These are phyloP conservation scores for Lasiodiplodia gonubiensis DNA, from an alignment of 2,329 filamentous ascomycete species.

Conservation along the genomic window DNA sequence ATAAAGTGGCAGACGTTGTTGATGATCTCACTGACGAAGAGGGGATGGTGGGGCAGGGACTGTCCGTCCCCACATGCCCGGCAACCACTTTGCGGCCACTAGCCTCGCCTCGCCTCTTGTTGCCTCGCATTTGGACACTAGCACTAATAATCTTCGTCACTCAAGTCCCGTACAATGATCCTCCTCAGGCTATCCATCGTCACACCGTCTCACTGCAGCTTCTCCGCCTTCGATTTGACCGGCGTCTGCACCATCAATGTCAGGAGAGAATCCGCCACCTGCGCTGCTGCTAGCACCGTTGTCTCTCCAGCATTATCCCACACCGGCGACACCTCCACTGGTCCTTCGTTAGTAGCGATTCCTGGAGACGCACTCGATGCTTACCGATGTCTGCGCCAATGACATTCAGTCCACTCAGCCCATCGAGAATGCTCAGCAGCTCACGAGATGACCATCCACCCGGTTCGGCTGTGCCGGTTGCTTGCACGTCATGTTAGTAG, in stretches of 20 bases:
- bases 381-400: conserved; percentile 63
- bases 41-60: conserved; percentile 12
- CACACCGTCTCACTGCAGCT: conserved; percentile 17
- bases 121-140: neutral
- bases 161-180: neutral
- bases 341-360: neutral
- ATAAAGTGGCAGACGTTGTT: conserved; percentile 12
- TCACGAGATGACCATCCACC: conserved; percentile 68
- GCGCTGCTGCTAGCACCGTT: conserved; percentile 61
- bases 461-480: conserved; percentile 65
- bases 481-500: conserved; percentile 36
- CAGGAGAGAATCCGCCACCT: conserved; percentile 59
- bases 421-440: conserved; percentile 63
- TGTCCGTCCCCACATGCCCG: neutral
- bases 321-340: conserved; percentile 66
- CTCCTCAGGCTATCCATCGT: neutral
- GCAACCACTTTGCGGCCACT: neutral
- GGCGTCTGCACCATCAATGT: conserved; percentile 54
- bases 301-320: conserved; percentile 67
- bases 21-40: conserved; percentile 11
- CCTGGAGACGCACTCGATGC: conserved; percentile 31
- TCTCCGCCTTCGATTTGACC: conserved; percentile 34
- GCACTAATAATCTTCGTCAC: neutral
- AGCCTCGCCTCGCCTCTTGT: neutral
- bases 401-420: conserved; percentile 62